Evolutionary conservation across 768 basidiomycete species (phyloP), one percentile per base, ranked within the genome.

Genomic region (Lentinula lateritia): DNA sequence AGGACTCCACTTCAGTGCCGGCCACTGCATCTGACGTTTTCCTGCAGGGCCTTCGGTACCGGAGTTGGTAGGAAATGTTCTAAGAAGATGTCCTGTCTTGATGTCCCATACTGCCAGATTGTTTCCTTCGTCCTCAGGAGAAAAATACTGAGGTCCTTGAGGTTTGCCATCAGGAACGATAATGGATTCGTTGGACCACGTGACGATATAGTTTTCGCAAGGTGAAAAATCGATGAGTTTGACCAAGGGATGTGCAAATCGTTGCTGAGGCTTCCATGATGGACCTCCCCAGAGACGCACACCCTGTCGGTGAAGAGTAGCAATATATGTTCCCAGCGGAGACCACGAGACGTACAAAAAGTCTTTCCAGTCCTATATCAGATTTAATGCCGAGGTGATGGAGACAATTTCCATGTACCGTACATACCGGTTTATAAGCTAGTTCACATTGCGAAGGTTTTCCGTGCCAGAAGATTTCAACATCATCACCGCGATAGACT

Each of bases 21-120:
- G 97, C 95, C 96, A 98, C 66, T 86, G 87, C 84, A 93, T 89
- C 70, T 89, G 90, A 69, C 92, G 93, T 75, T 90, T 92, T 61
- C 73, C 71, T 1, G 79, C 75, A 38, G 77, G 70, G 23, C 82
- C 78, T 32, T 89, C 90, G 64, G 77, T 82, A 59, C 87, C 88
- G 50, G 76, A 75, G 50, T 74, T 75, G 52, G 86, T 81, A 9
- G 89, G 84, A 76, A 99, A 98, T 1, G 95, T 98, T 56, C 97
- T 90, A 48, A 98, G 83, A 20, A 98, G 86, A 65, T 89, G 82
- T 32, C 93, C 93, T 16, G 95, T 89, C 75, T 94, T 95, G 78
- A 96, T 86, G 68, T 98, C 94, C 97, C 97, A 99, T n/a, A 99
- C 87, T 61, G 95, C 97, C 63, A 98, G 83, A 67, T 94, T 90